Percentiles rank a stretch among this genome's conserved stretches.
phyloP scores from a whole-genome alignment of 208 protist genomes.

The Acanthamoeba lenticulata region DNA sequence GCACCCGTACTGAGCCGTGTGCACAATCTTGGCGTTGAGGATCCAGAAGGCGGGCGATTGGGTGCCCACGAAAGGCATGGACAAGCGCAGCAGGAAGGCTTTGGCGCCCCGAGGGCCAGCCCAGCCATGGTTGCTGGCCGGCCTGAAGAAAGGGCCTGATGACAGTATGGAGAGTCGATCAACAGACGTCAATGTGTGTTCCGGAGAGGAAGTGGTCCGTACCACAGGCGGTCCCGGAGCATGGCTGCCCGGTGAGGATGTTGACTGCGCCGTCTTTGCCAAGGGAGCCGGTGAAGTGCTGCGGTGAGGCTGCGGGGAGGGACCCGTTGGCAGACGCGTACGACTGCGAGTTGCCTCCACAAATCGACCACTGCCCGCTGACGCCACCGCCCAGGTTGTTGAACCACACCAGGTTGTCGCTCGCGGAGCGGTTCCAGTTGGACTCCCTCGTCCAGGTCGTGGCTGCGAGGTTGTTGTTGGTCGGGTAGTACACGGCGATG shows the following conservation, averaged over 20 bases:
- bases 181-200: too few relatives aligned
- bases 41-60: not conserved
- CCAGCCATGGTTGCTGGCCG: conserved; percentile 10
- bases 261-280: not conserved
- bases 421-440: not conserved
- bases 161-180: not conserved
- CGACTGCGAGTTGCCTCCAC: conserved; percentile 16
- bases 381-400: not conserved
- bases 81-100: not conserved
- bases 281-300: not conserved
- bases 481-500: not conserved
- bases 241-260: not conserved
- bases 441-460: not conserved
- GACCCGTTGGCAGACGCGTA: conserved; percentile 1
- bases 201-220: not conserved
- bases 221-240: conserved; percentile 28
- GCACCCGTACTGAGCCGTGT: conserved; percentile 10
- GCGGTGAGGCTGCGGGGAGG: not conserved
- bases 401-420: not conserved
- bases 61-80: not conserved
- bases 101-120: not conserved
- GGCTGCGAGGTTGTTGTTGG: not conserved
- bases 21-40: conserved; percentile 16
- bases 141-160: not conserved
- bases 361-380: not conserved